These are phyloP conservation scores for Tephrocybe rancida DNA, from an alignment of 768 basidiomycete species.

Conservation along the genomic window DNA sequence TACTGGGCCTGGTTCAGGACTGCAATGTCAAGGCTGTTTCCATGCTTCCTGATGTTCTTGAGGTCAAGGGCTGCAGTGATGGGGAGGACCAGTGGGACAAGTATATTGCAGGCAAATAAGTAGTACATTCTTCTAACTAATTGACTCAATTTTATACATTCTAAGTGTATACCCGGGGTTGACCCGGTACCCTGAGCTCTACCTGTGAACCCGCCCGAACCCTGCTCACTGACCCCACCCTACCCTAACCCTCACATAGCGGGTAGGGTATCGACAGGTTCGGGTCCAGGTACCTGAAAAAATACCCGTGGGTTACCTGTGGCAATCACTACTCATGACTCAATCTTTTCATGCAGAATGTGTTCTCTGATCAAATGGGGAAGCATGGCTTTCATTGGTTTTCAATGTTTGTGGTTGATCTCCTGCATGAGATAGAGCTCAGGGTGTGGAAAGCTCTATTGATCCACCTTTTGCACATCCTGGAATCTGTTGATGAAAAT, in stretches of 20 bases:
- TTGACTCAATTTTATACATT: not conserved
- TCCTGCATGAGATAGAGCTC: too few relatives aligned
- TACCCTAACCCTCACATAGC: not conserved
- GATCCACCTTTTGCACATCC: too few relatives aligned
- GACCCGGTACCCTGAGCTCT: not conserved
- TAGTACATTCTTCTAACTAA: not conserved
- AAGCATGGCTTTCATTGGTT: too few relatives aligned
- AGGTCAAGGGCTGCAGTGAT: not conserved
- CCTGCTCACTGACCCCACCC: not conserved
- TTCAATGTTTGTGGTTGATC: too few relatives aligned
- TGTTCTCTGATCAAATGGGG: too few relatives aligned
- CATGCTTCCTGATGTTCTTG: constrained; percentile 1
- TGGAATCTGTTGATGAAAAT: too few relatives aligned
- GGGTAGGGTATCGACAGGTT: not conserved
- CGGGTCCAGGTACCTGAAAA: not conserved
- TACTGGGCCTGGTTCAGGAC: constrained; percentile 20
- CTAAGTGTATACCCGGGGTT: not conserved
- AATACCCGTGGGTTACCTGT: not conserved
- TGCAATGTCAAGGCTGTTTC: constrained; percentile 19
- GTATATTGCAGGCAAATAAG: not conserved
- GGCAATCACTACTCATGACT: constrained; percentile 1
- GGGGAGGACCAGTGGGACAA: constrained; percentile 6
- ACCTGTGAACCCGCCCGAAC: not conserved
- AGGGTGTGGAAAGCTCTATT: too few relatives aligned
- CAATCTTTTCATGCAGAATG: too few relatives aligned